These are phyloP conservation scores for Tricholoma sp. DNA, from an alignment of 768 basidiomycete species.

Conservation along the genomic window DNA sequence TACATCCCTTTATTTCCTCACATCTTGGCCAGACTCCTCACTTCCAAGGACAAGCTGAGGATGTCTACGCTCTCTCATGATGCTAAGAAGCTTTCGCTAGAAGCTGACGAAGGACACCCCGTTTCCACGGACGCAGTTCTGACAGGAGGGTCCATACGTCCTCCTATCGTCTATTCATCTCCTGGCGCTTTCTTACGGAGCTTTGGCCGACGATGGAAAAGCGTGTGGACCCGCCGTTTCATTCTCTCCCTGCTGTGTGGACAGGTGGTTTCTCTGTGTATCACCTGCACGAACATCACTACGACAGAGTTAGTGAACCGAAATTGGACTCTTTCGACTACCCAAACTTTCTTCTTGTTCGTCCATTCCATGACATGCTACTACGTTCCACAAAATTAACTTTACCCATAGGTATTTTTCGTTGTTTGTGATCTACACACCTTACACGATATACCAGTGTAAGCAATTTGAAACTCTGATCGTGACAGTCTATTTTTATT, in stretches of 20 bases:
- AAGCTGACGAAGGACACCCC: constrained; percentile 3
- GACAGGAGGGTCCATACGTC: constrained; percentile 30
- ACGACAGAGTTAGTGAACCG: constrained; percentile 71
- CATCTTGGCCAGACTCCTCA: too few species aligned
- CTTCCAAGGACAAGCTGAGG: too few species aligned
- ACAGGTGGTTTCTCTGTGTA: constrained; percentile 81
- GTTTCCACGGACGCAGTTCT: constrained; percentile 6
- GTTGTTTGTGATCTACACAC: constrained; percentile 71
- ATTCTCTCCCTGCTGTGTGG: constrained; percentile 66
- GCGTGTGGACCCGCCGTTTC: constrained; percentile 77
- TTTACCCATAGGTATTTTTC: constrained; percentile 61
- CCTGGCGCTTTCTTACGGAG: constrained; percentile 46
- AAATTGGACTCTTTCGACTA: constrained; percentile 73
- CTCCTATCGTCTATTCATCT: constrained; percentile 68
- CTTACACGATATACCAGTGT: constrained; percentile 89
- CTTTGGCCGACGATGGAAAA: constrained; percentile 56
- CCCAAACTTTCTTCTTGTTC: constrained; percentile 81
- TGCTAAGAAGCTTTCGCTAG: constrained; percentile 6
- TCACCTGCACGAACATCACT: constrained; percentile 84
- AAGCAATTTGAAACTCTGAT: constrained; percentile 18
- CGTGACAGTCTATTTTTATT: neutral
- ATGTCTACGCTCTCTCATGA: too few species aligned
- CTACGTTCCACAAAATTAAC: neutral
- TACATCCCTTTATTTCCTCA: too few species aligned
- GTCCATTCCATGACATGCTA: constrained; percentile 19